Evolutionary conservation across 106 monocot genomes (phyloP), one percentile per base, ranked within the genome.

Genomic region (Posidonia australis): DNA sequence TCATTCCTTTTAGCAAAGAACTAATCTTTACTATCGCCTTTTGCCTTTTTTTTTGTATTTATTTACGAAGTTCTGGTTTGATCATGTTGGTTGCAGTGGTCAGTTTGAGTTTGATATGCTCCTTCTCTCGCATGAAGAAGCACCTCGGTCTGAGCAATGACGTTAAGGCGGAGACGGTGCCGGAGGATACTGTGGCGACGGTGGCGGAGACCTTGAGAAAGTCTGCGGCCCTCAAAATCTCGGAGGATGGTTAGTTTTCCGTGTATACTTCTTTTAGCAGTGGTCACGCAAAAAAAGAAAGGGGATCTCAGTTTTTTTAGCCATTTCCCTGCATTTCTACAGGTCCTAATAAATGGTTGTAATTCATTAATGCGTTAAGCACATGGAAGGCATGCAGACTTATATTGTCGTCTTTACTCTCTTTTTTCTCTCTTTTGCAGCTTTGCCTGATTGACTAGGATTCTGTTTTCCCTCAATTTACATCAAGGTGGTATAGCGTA

Each of bases 31-130:
- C 6, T 17, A 27, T 26, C 27, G 25, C 9, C 41, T 18, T 44
- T 44, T 51, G 20, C 19, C 42, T 65, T 46, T 27, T 29, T 0
- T 29, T 12, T 55, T 46, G 6, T 58, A 68, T 53, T 25, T 47
- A 23, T 19, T 41, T 51, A n/a, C n/a, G n/a, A n/a, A n/a, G n/a
- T 63, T 54, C 3, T 20, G 36, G 0, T 55, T 49, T 54, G 13
- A 28, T 6, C 16, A 42, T 29, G n/a, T 1, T 5, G 42, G 31
- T 62, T 75, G 19, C 73, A 96, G 94, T 86, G 86, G 94, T 96
- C 68, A 82, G 87, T 71, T 76, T 96, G 84, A 72, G 68, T 44
- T 67, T 90, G 74, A 86, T 96, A 28, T 96, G 94, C 63, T 82
- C 94, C 0, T 96, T 96, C 60, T 16, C 84, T 19, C 77, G 84